Percentiles rank a stretch among this genome's conserved stretches.
These are phyloP conservation scores for Blastomyces parvus DNA, from an alignment of 2,329 filamentous ascomycete species.

Conservation along the genomic window DNA sequence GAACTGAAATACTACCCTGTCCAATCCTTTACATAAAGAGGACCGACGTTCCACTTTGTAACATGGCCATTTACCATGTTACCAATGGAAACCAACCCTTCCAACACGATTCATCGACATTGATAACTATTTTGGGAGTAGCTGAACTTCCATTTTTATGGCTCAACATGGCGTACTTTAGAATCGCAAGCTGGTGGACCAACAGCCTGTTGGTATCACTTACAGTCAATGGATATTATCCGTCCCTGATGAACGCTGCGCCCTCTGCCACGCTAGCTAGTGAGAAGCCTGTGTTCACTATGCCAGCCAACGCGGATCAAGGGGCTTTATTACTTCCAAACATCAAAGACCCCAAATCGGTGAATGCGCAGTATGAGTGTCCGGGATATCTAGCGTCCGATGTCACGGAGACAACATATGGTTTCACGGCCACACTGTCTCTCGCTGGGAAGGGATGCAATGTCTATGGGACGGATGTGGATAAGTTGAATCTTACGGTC, in stretches of 20 bases:
- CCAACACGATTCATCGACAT: background rate
- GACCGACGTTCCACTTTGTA: background rate
- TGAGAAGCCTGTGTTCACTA: conserved; percentile 31
- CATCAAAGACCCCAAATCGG: conserved; percentile 53
- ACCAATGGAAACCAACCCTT: background rate
- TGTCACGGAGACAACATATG: conserved; percentile 37
- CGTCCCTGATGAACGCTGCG: background rate
- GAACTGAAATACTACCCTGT: background rate
- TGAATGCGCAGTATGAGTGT: conserved; percentile 54
- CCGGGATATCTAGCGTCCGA: conserved; percentile 50
- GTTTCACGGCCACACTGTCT: conserved; percentile 44
- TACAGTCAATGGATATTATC: conserved; percentile 3
- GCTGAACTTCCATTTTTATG: background rate
- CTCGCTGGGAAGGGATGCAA: conserved; percentile 54
- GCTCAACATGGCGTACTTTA: background rate
- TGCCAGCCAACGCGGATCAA: conserved; percentile 39
- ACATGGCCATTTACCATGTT: background rate
- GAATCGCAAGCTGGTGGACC: conserved; percentile 1
- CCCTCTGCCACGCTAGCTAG: background rate
- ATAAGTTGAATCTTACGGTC: conserved; percentile 56
- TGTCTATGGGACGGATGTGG: conserved; percentile 66
- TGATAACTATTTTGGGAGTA: background rate
- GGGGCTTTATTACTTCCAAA: conserved; percentile 50
- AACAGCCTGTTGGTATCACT: background rate
- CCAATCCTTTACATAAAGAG: background rate